Conservation (phyloP, 2,329 filamentous ascomycete species). For the Sporothrix dimorphospora region DNA sequence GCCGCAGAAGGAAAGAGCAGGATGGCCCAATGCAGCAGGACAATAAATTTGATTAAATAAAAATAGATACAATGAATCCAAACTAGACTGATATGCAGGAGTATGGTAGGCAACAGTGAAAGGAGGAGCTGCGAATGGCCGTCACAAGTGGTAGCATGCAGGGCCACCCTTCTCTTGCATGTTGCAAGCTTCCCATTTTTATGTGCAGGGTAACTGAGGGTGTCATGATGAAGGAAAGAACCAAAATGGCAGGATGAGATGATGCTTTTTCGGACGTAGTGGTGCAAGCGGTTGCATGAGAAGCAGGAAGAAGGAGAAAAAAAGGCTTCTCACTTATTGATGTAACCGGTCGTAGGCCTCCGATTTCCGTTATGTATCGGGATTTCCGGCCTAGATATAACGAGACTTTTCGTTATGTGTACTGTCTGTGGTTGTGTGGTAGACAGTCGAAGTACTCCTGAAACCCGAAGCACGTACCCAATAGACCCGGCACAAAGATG, state of each 20-base stretch:
- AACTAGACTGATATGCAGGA: background rate
- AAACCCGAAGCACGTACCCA: no score
- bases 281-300: background rate
- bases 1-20: background rate
- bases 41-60: background rate
- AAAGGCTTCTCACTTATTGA: background rate
- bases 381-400: background rate
- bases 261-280: background rate
- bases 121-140: background rate
- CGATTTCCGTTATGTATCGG: background rate
- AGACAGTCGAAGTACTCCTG: no score
- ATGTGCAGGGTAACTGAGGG: background rate
- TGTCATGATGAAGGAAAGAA: background rate
- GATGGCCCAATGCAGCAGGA: background rate
- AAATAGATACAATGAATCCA: background rate
- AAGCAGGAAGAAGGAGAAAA: background rate
- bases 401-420: no score
- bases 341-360: background rate
- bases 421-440: no score
- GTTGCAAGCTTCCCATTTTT: background rate
- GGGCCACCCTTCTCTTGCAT: background rate
- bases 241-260: background rate
- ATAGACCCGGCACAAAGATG: no score
- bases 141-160: background rate
- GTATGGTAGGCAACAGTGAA: constrained; percentile 1